Evolutionary conservation across 352 stramenopile species (phyloP), one percentile per base, ranked within the genome.

Genomic region (Pythium rishiriense): DNA sequence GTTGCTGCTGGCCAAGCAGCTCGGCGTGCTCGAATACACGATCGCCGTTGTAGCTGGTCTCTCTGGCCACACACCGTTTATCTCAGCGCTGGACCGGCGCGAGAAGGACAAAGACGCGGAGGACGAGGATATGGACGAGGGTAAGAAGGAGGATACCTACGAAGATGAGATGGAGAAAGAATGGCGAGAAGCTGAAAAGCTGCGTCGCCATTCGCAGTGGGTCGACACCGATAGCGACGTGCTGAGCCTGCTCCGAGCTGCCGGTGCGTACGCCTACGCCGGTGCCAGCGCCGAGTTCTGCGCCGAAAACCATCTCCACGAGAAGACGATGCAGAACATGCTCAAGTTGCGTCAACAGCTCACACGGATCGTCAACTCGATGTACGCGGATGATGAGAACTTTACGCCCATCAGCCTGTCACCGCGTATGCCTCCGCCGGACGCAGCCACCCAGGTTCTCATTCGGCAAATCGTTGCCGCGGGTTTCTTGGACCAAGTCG

Each of bases 271-370:
- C 60, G 86, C 86, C 15, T 93, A 81, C 56, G 79, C 74, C 35
- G 81, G 84, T 42, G 84, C 75, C 17, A 88, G 71, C 45, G 68
- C 69, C 12, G 52, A 78, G 26, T 94, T 93, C 58, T 94, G 86
- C 61, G 62, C 70, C 24, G 81, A 89, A 24, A 93, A 94, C 46
- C 76, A 91, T 33, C 54, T 94, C 45, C 86, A 94, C 51, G 86
- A 92, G 58, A 94, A 94, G 71, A 92, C 80, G 5, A 94, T 94
- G 86, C 82, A 93, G 60, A 83, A 94, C 64, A 93, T 91, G 84
- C 73, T 93, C 46, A 88, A 94, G 68, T 66, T 94, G n/a, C 76
- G 86, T 1, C 79, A 91, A 35, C 86, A 94, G 65, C 72, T 94
- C 56, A 94, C 86, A 25, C 78, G 78, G 1, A 94, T 94, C 64